Evolutionary conservation across 2,329 filamentous ascomycete genomes (phyloP).

Genomic region (Ascochyta koolunga): DNA sequence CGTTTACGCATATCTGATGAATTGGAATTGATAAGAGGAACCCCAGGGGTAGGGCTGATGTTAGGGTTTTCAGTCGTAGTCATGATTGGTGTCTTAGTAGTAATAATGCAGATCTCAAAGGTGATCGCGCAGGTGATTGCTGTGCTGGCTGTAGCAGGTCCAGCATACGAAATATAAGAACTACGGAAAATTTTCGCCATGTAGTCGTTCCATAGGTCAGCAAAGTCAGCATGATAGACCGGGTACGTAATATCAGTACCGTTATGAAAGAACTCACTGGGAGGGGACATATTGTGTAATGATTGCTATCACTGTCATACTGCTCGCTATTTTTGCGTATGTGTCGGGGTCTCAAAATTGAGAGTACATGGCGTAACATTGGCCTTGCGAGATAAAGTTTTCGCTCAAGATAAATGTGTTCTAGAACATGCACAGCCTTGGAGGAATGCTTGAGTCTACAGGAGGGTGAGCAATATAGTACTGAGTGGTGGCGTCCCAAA

Average conservation of each 20-base stretch:
- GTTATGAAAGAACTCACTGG: conserved; percentile 3
- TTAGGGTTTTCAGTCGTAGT: neutral
- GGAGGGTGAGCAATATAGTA: neutral
- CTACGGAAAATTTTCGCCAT: neutral
- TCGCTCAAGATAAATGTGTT: conserved; percentile 40
- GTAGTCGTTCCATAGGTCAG: neutral
- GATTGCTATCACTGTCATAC: neutral
- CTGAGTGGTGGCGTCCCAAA: neutral
- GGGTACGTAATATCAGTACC: neutral
- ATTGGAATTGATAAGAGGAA: no score
- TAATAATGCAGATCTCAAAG: neutral
- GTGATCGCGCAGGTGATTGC: neutral
- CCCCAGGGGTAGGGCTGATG: no score
- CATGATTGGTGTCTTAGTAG: neutral
- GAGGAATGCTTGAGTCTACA: neutral
- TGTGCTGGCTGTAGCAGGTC: neutral
- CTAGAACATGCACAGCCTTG: conserved; percentile 37
- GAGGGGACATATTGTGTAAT: neutral
- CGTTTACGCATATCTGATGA: neutral
- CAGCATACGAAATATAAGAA: neutral
- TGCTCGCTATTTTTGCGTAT: neutral
- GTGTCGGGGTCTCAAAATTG: conserved; percentile 11
- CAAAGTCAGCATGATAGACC: neutral
- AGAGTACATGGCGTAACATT: conserved; percentile 34
- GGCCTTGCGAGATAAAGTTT: conserved; percentile 35